These are phyloP conservation scores for Triticum timopheevii DNA, from an alignment of 176 grass and related monocot genomes.

Conservation along the genomic window DNA sequence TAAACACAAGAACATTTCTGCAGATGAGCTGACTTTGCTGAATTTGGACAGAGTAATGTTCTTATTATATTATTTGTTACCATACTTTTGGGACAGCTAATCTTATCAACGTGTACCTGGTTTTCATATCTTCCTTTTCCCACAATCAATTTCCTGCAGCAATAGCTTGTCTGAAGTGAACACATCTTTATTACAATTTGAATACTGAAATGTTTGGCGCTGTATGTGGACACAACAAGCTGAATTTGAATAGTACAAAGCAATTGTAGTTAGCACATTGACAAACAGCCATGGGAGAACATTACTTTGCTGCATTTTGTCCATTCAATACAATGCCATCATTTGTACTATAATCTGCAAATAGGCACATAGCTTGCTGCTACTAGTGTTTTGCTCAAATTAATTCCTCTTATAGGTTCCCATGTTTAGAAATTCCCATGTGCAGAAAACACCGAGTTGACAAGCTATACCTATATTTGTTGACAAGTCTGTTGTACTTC, in stretches of 20 bases:
- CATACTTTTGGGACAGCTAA: neutral
- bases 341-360: slow-evolving; percentile 16
- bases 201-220: neutral
- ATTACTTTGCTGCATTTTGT: neutral
- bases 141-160: neutral
- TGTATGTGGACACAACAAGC: neutral
- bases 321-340: neutral
- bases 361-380: neutral
- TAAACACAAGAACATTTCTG: slow-evolving; percentile 58
- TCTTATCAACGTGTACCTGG: neutral
- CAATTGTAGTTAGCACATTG: neutral
- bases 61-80: neutral
- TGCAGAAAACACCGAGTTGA: neutral
- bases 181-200: neutral
- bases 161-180: neutral
- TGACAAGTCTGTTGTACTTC: slow-evolving; percentile 37
- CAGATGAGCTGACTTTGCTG: slow-evolving; percentile 72
- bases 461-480: slow-evolving; percentile 5
- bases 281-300: neutral
- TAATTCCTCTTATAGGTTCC: neutral
- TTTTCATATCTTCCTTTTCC: neutral
- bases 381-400: neutral
- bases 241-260: neutral
- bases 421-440: no score
- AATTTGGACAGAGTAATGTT: slow-evolving; percentile 94